phyloP scores from a whole-genome alignment of 2,329 filamentous ascomycete species.

The Colletotrichum tamarilloi region DNA sequence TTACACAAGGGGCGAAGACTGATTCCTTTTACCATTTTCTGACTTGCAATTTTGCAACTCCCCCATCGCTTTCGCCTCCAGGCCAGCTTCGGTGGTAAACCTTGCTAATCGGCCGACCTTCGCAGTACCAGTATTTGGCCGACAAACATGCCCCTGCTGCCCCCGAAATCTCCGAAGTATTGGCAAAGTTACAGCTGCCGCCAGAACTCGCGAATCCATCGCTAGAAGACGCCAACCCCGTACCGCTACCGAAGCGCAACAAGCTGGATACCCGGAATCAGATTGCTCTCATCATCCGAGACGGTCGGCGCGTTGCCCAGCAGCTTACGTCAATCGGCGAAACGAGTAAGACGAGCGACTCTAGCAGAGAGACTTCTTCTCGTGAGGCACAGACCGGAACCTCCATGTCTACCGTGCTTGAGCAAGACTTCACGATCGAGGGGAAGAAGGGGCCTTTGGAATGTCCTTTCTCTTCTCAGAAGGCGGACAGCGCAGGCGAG shows the following conservation, averaged over 20 bases:
- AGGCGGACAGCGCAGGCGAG: constrained; percentile 29
- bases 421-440: constrained; percentile 90
- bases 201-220: constrained; percentile 60
- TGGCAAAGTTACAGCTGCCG: constrained; percentile 74
- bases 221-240: constrained; percentile 59
- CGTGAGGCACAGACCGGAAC: constrained; percentile 59
- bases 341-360: constrained; percentile 62
- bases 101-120: constrained; percentile 36
- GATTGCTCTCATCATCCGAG: constrained; percentile 71
- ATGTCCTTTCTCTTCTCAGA: constrained; percentile 78
- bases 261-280: constrained; percentile 63
- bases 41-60: constrained; percentile 44
- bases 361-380: constrained; percentile 60
- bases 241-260: constrained; percentile 65
- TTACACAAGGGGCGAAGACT: constrained; percentile 66
- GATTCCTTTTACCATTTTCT: constrained; percentile 63
- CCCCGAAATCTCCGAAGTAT: constrained; percentile 73
- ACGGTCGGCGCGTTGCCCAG: constrained; percentile 70
- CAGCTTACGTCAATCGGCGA: constrained; percentile 61
- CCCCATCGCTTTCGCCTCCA: constrained; percentile 21
- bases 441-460: constrained; percentile 82
- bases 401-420: constrained; percentile 74
- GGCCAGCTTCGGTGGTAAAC: constrained; percentile 5
- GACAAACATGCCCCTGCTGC: constrained; percentile 75
- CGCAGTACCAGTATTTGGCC: constrained; percentile 72